A percentile compares a stretch with the other conserved stretches of the same genome.
phyloP scores from a whole-genome alignment of 805 yeast genomes.

The Saturnispora hagleri region DNA sequence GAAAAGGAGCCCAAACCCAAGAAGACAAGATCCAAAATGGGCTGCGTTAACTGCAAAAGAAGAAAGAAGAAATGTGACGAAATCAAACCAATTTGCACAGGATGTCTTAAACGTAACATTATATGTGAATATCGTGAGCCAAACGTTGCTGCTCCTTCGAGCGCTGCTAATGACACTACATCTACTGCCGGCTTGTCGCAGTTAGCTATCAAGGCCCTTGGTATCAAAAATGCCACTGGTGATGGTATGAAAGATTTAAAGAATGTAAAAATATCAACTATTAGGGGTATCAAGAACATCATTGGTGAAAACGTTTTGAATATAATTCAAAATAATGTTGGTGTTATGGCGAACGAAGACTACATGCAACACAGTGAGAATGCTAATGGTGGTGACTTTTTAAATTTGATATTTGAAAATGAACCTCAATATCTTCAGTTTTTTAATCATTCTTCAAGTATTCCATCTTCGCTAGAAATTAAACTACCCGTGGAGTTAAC shows the following conservation, averaged over 20 bases:
- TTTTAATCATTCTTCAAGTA: slow-evolving; percentile 4
- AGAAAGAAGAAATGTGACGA: slow-evolving; percentile 28
- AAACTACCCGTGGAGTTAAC: slow-evolving; percentile 17
- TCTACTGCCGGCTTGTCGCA: slow-evolving; percentile 4
- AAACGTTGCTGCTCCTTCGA: background rate
- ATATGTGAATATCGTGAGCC: slow-evolving; percentile 15
- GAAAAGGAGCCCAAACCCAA: background rate
- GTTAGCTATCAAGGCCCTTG: slow-evolving; percentile 4
- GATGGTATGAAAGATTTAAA: slow-evolving; percentile 7
- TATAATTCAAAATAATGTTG: slow-evolving; percentile 3
- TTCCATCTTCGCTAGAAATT: slow-evolving; percentile 12
- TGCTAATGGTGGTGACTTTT: slow-evolving; percentile 2
- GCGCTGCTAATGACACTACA: background rate
- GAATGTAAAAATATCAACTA: slow-evolving; percentile 6
- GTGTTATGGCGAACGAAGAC: background rate
- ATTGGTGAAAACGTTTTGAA: slow-evolving; percentile 5
- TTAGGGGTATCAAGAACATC: slow-evolving; percentile 5
- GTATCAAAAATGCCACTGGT: slow-evolving; percentile 6
- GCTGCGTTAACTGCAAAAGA: slow-evolving; percentile 22
- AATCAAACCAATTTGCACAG: slow-evolving; percentile 21
- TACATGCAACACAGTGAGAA: background rate
- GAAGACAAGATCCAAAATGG: slow-evolving; percentile 18
- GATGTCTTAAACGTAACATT: slow-evolving; percentile 18
- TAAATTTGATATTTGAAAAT: slow-evolving; percentile 4
- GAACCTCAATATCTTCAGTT: slow-evolving; percentile 12